Evolutionary conservation across 805 yeast species (phyloP).

Genomic region (Barnettozyma vustinii): DNA sequence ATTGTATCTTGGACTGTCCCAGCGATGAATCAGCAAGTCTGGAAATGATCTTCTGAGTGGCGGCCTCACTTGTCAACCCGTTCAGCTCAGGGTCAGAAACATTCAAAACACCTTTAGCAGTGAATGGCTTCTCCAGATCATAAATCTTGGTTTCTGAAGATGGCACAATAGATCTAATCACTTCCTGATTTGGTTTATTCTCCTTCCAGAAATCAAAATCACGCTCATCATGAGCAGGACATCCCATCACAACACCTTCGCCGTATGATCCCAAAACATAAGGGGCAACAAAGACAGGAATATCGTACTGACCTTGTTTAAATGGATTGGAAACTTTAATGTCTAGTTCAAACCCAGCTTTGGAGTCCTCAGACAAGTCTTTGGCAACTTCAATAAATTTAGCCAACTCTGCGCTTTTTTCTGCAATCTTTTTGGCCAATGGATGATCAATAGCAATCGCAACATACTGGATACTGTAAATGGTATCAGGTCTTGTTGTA

Average conservation of each 20-base stretch:
- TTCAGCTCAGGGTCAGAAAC: slow-evolving; percentile 40
- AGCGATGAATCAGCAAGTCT: slow-evolving; percentile 31
- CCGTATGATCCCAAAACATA: slow-evolving; percentile 84
- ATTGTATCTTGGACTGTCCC: slow-evolving; percentile 50
- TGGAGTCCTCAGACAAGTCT: slow-evolving; percentile 40
- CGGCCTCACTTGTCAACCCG: slow-evolving; percentile 48
- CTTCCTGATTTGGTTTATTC: slow-evolving; percentile 42
- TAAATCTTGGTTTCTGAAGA: not conserved
- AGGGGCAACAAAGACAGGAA: slow-evolving; percentile 88
- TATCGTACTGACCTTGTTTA: slow-evolving; percentile 26
- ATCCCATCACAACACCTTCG: slow-evolving; percentile 95
- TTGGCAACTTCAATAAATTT: slow-evolving; percentile 40
- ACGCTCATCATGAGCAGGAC: slow-evolving; percentile 88
- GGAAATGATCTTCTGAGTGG: slow-evolving; percentile 41
- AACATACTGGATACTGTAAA: slow-evolving; percentile 75
- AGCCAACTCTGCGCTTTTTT: slow-evolving; percentile 35
- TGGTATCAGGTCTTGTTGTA: slow-evolving; percentile 89
- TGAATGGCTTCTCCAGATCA: slow-evolving; percentile 28
- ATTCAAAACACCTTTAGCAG: slow-evolving; percentile 44
- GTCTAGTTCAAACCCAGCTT: slow-evolving; percentile 53
- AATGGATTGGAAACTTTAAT: slow-evolving; percentile 58
- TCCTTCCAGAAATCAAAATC: slow-evolving; percentile 76
- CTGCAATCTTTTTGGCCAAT: slow-evolving; percentile 37
- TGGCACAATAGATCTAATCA: slow-evolving; percentile 18
- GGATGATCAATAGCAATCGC: slow-evolving; percentile 76